Evolutionary conservation across 2,329 filamentous ascomycete species (phyloP), one percentile per base, ranked within the genome.

Genomic region (Macrophomina pseudophaseolina): DNA sequence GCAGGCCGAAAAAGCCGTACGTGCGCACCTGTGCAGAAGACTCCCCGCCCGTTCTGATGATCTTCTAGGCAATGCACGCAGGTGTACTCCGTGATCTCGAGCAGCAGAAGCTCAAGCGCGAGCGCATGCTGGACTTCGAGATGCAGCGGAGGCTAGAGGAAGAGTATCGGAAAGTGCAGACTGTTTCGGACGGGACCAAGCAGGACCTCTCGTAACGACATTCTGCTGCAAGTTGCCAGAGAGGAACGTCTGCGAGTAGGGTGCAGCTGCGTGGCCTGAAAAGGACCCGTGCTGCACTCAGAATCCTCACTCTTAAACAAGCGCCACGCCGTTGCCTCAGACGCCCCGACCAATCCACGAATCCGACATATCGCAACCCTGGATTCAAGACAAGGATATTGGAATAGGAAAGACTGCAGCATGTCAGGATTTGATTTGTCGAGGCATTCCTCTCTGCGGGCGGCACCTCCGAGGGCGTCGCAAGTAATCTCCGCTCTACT

Each of bases 31-130:
- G 11, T 38, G 6, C 35, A 12, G 11, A 38, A 38, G 6, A 8
- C 11, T 7, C 7, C 35, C 7, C 35, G 35, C 11, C 35, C 14
- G 16, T 38, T 48, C 16, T 66, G n/a, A 14, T 30, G 2, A 46
- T 23, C 40, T 38, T 5, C 3, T 69, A 94, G 95, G 91, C 92
- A 66, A 99, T 99, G 95, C 95, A 99, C 75, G 88, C 91, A 71
- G 95, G 95, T 52, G 95, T 99, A 49, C 83, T 98, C 70, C 91
- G 94, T 70, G 95, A 99, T 75, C 91, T 97, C 85, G 94, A 98
- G 76, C 93, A 96, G 75, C 94, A 97, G 77, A 89, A 91, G 53
- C 78, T 97, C 71, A 97, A 97, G 81, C 87, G 88, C 71, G 95
- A 99, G 79, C 90, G 95, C 67, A 92, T 96, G 78, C 87, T 93